Conservation (phyloP, 768 basidiomycete species). For the Hericium erinaceus region DNA sequence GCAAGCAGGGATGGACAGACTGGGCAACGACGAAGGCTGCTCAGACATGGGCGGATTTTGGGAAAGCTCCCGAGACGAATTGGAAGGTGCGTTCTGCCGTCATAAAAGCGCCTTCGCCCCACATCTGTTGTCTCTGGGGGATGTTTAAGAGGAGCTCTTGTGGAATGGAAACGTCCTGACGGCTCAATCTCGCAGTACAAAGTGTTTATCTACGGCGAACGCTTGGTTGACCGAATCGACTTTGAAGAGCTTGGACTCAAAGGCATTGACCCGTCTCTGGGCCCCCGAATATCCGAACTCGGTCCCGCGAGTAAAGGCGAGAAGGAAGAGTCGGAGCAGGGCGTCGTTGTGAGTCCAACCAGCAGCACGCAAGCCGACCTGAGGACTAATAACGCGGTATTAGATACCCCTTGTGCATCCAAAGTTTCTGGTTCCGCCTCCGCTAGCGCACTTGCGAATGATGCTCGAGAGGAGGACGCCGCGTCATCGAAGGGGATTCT, state of each 20-base stretch:
- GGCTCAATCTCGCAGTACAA: constrained; percentile 35
- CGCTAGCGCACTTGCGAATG: constrained; percentile 34
- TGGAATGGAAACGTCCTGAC: neutral
- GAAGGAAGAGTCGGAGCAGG: constrained; percentile 10
- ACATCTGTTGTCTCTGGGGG: neutral
- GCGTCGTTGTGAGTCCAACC: neutral
- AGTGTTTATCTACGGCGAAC: constrained; percentile 56
- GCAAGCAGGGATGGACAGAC: constrained; percentile 33
- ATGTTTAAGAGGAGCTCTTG: too few species aligned
- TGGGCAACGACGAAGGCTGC: constrained; percentile 45
- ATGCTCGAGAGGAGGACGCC: constrained; percentile 50
- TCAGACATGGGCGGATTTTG: constrained; percentile 56
- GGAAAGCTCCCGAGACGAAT: constrained; percentile 49
- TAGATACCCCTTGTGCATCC: constrained; percentile 60
- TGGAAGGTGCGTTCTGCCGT: constrained; percentile 53
- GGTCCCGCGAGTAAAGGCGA: neutral
- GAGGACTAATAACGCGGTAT: neutral
- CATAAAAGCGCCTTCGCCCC: neutral
- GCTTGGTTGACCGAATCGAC: constrained; percentile 59
- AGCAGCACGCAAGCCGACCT: neutral
- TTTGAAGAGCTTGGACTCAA: constrained; percentile 77
- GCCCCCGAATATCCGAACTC: constrained; percentile 28
- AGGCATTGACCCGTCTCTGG: constrained; percentile 59
- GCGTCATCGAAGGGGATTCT: constrained; percentile 57
- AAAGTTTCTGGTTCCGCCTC: constrained; percentile 23